phyloP scores from a whole-genome alignment of 1,284 basidiomycete genomes.

The Sporisorium scitamineum region DNA sequence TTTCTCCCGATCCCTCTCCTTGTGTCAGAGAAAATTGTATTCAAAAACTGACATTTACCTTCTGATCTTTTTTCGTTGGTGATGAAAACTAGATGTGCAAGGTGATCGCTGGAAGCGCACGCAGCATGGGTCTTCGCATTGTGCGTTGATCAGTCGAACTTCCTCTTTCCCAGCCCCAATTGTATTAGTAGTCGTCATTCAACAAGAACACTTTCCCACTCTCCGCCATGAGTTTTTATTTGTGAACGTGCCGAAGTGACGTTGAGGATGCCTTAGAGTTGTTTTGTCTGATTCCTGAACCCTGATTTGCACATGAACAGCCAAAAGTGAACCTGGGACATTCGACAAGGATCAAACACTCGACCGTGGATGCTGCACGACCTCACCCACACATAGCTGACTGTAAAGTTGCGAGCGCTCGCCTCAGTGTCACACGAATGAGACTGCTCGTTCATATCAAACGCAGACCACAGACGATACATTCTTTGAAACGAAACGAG shows the following conservation, averaged over 20 bases:
- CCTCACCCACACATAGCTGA: no score
- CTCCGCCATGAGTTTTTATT: not conserved
- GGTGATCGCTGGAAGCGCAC: constrained; percentile 55
- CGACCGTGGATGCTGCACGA: no score
- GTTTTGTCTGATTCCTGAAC: no score
- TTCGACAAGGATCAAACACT: no score
- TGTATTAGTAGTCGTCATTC: constrained; percentile 35
- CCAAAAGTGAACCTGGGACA: no score
- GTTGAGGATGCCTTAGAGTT: no score
- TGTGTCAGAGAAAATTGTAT: not conserved
- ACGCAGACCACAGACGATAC: not conserved
- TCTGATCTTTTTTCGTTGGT: not conserved
- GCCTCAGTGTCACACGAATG: not conserved
- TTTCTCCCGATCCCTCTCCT: not conserved
- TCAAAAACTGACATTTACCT: not conserved
- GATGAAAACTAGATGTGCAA: constrained; percentile 54
- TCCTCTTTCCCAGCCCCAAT: not conserved
- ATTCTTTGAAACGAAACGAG: not conserved
- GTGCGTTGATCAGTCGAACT: constrained; percentile 22
- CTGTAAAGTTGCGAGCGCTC: not conserved
- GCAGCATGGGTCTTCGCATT: constrained; percentile 59
- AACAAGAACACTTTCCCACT: not conserved
- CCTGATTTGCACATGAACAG: no score
- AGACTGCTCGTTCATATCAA: not conserved
- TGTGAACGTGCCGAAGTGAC: no score